Evolutionary conservation across 106 monocot species (phyloP), one percentile per base, ranked within the genome.

Genomic region (Allium fistulosum): DNA sequence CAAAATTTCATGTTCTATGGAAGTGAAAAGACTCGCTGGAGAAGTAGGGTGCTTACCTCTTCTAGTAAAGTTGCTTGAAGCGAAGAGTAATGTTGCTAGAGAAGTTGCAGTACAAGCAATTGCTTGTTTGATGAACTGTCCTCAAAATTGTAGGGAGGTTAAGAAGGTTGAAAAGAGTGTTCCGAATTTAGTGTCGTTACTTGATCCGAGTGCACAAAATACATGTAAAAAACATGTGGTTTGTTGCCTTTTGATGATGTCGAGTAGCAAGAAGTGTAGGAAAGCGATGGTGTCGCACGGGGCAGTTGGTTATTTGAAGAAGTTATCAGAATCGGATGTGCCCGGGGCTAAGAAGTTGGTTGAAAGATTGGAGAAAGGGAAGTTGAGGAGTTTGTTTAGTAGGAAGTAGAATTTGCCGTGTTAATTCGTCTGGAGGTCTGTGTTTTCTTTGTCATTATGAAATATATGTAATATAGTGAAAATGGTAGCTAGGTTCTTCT

Each of bases 271-370:
- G 80, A 84, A 63, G 49, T 85, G 82, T 72, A 84, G 66, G 87
- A 84, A 79, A 77, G 51, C 66, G 76, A 94, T 94, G 94, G 51
- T 83, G 53, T 79, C 90, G 1, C 72, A 91, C 26, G 94, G 94
- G 10, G 87, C 83, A 4, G 78, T 90, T 8, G 94, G 94, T 28
- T 94, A 91, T 48, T 79, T 94, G 13, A 94, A 88, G 81, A 94
- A 91, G 82, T 84, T 94, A 12, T 74, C 70, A 13, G 94, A 90
- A 67, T 77, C 80, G 83, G 90, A 94, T 15, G 83, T 91, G 8
- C 70, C 83, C 4, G 94, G 90, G 46, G 63, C 87, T 8, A 88
- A 76, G 80, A 91, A 88, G 72, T 62, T 94, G 75, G 72, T 88
- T 0, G 85, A 90, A 75, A 77, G 90, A 56, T 62, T 94, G 37